phyloP scores from a whole-genome alignment of 1,139 yeast genomes.

The Saccharomyces hybrid region DNA sequence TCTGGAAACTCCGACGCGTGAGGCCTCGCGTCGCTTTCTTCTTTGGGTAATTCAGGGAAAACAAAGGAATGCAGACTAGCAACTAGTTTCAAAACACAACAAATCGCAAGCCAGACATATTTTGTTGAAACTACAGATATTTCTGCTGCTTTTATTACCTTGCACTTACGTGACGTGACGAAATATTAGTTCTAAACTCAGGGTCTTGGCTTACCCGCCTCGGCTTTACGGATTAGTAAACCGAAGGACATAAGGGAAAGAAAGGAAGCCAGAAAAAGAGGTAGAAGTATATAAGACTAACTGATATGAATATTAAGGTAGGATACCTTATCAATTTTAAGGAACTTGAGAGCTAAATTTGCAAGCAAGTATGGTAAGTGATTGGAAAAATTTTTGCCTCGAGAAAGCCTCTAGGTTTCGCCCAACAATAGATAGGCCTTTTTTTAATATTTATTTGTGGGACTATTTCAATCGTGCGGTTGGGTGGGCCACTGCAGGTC shows the following conservation, averaged over 20 bases:
- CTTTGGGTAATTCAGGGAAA: background rate
- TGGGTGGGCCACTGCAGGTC: constrained; percentile 40
- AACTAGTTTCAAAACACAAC: background rate
- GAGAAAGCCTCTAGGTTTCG: background rate
- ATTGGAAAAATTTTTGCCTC: background rate
- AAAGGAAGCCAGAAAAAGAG: background rate
- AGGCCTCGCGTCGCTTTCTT: background rate
- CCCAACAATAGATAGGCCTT: constrained; percentile 53
- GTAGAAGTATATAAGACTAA: background rate
- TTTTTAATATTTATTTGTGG: constrained; percentile 55
- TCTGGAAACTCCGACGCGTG: background rate
- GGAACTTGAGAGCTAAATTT: background rate
- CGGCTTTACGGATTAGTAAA: background rate
- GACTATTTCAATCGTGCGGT: constrained; percentile 48
- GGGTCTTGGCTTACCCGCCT: background rate
- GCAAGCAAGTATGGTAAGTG: background rate
- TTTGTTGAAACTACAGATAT: background rate
- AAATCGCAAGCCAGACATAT: background rate
- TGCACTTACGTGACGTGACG: background rate
- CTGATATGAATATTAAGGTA: background rate
- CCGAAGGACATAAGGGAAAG: background rate
- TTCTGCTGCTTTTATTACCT: background rate
- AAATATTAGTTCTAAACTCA: background rate
- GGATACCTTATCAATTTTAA: background rate
- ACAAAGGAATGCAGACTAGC: background rate